Conservation (phyloP, 331 rosid genomes). For the Arachis monticola region DNA sequence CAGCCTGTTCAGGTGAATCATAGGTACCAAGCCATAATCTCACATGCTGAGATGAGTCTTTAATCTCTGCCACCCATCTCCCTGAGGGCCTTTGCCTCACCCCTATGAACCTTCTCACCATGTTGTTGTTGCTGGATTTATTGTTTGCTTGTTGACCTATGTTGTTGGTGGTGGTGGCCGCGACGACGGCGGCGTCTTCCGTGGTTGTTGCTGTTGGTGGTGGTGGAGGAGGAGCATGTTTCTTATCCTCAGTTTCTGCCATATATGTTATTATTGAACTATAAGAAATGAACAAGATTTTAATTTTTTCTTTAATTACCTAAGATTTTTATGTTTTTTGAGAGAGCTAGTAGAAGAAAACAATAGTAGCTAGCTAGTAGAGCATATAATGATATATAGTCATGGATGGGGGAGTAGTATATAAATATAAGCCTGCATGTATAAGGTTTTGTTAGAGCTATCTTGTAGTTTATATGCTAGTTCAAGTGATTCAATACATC, state of each 20-base stretch:
- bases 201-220: background rate
- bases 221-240: conserved; percentile 37
- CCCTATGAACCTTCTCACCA: conserved; percentile 63
- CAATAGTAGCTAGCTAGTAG: conserved; percentile 27
- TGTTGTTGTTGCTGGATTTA: conserved; percentile 28
- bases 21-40: conserved; percentile 94
- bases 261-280: conserved; percentile 34
- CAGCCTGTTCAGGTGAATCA: conserved; percentile 93
- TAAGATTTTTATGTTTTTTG: conserved; percentile 12
- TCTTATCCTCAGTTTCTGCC: conserved; percentile 61
- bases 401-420: background rate
- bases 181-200: too few species aligned
- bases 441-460: too few species aligned
- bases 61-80: conserved; percentile 97
- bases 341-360: background rate
- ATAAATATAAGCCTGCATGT: background rate
- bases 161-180: background rate
- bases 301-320: background rate
- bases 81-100: conserved; percentile 95
- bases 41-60: conserved; percentile 88
- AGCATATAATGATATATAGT: background rate
- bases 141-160: conserved; percentile 42
- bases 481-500: too few species aligned
- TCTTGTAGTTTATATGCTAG: too few species aligned
- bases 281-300: conserved; percentile 16